Evolutionary conservation across 345 rosid genomes (phyloP).

Genomic region (Eucalyptus cloeziana): DNA sequence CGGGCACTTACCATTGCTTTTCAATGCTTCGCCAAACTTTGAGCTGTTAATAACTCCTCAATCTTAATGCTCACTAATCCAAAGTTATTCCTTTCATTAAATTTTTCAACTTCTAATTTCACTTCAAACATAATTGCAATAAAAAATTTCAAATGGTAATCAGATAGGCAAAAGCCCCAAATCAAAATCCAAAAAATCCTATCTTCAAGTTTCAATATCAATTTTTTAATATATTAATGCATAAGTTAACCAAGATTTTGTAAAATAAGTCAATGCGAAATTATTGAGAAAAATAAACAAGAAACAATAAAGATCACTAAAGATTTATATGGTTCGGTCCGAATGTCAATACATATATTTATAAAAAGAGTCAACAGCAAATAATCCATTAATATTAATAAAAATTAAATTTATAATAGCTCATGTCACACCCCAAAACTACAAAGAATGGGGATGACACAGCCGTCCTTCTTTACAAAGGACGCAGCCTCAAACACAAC

Average conservation of each 20-base stretch:
- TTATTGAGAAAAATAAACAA: no score
- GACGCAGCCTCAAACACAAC: no score
- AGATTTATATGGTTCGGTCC: accelerated
- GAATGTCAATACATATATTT: accelerated
- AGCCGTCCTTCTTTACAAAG: no score
- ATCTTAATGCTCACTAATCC: background rate
- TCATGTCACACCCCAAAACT: no score
- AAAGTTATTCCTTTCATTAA: background rate
- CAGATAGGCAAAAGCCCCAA: background rate
- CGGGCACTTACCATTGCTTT: background rate
- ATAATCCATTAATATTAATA: accelerated
- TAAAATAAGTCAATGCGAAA: no score
- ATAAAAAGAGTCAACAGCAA: accelerated
- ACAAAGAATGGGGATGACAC: no score
- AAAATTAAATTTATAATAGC: no score
- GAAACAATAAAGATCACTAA: no score
- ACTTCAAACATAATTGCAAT: accelerated
- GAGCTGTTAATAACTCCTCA: no score
- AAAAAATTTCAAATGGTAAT: no score
- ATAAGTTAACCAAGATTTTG: background rate
- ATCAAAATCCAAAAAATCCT: background rate
- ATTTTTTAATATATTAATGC: background rate
- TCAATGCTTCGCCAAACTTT: background rate
- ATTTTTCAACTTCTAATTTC: no score
- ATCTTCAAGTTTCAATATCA: background rate